Evolutionary conservation across 2,329 filamentous ascomycete genomes (phyloP).

Genomic region (Monosporascus sp.): DNA sequence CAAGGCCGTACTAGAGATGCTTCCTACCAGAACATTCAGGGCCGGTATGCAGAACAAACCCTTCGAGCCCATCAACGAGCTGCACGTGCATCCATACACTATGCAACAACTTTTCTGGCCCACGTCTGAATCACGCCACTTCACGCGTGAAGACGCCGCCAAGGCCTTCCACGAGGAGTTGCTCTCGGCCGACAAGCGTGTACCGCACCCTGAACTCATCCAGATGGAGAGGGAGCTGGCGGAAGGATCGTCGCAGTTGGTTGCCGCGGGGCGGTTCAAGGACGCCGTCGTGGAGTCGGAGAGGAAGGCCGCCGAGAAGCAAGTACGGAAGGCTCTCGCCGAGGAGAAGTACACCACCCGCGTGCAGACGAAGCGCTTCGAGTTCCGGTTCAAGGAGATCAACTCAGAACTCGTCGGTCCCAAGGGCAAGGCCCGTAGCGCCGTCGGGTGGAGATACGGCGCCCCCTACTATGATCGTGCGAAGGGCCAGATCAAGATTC

Average conservation of each 20-base stretch:
- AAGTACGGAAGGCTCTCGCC: slow-evolving; percentile 25
- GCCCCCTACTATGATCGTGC: slow-evolving; percentile 57
- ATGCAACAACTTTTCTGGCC: slow-evolving; percentile 62
- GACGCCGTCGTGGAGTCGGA: slow-evolving; percentile 33
- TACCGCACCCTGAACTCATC: slow-evolving; percentile 59
- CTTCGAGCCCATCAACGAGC: slow-evolving; percentile 60
- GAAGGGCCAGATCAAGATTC: slow-evolving; percentile 63
- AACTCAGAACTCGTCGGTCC: slow-evolving; percentile 52
- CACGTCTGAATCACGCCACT: slow-evolving; percentile 56
- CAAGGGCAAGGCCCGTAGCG: slow-evolving; percentile 45
- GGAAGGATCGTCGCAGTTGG: slow-evolving; percentile 29
- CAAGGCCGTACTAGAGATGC: slow-evolving; percentile 70
- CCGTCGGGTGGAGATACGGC: slow-evolving; percentile 60
- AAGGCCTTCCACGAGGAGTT: slow-evolving; percentile 57
- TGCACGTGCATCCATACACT: slow-evolving; percentile 57
- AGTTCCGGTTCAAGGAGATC: slow-evolving; percentile 58
- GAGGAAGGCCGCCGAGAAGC: slow-evolving; percentile 36
- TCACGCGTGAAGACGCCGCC: slow-evolving; percentile 61
- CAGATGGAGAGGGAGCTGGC: slow-evolving; percentile 45
- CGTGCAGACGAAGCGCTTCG: slow-evolving; percentile 48
- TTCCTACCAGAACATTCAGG: slow-evolving; percentile 63
- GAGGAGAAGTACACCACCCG: slow-evolving; percentile 36
- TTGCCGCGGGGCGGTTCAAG: slow-evolving; percentile 37
- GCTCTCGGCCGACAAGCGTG: slow-evolving; percentile 54
- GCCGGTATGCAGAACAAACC: slow-evolving; percentile 40